Evolutionary conservation across 129 eudicot species (phyloP), one percentile per base, ranked within the genome.

Genomic region (Oenanthe sinensis): DNA sequence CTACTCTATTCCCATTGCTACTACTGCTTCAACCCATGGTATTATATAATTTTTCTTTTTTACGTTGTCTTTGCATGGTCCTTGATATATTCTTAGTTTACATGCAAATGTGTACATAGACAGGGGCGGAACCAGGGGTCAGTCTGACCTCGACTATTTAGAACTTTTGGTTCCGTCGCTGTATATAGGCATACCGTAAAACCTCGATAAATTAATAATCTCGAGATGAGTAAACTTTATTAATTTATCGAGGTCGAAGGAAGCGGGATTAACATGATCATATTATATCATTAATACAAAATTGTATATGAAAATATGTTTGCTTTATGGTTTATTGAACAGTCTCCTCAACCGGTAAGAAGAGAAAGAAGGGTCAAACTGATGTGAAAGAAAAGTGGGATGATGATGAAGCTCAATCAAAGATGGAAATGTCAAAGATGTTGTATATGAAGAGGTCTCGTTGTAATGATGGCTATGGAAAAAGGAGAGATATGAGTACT

Each of bases 21-120:
- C 80, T 13, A 33, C 44, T 33, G 73, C 73, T 15, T 68, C 73
- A 10, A 79, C 83, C 78, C 83, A 79, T 84, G 81, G 83, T 71
- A 70, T 19, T 79, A 22, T 49, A 70, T 20, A 0, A 15, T 52
- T 19, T 0, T 58, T 20, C 1, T 54, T 54, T 22, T 54, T 15
- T n/a, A 28, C 44, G 43, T 4, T 24, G 65, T n/a, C 15, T n/a
- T 60, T 60, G 68, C 68, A 60, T 60, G 0, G 68, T 60, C n/a
- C 33, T n/a, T 54, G 62, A 24, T 20, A 50, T 20, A 52, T 54
- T 39, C 5, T 39, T 39, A 1, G 42, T 39, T 39, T 39, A 39
- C 42, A 39, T 39, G 42, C 42, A 39, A 39, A 5, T 39, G 42
- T 39, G 5, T 39, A 3, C 3, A 39, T 2, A 5, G 42, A 39